Conservation (phyloP, 371 early-diverging fungal species). For the Mucor racemosus region DNA sequence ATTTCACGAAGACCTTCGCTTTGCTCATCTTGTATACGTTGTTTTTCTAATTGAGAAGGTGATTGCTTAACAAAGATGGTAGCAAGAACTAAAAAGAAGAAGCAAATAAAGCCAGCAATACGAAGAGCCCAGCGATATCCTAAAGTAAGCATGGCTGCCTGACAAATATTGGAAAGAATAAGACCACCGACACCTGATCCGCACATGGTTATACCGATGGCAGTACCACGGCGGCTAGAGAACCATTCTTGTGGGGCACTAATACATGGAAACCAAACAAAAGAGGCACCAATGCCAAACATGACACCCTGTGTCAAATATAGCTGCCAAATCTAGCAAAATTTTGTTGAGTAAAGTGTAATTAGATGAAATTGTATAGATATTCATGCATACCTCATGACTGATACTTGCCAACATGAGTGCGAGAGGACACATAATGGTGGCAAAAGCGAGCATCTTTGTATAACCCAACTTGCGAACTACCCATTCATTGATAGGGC, state of each 20-base stretch:
- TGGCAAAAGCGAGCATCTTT: conserved; percentile 54
- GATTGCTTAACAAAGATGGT: conserved; percentile 56
- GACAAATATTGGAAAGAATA: conserved; percentile 60
- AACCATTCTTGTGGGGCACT: conserved; percentile 78
- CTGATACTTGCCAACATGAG: conserved; percentile 67
- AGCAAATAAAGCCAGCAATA: conserved; percentile 58
- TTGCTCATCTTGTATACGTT: conserved; percentile 21
- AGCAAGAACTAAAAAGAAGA: conserved; percentile 51
- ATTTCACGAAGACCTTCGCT: conserved; percentile 26
- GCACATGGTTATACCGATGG: conserved; percentile 73
- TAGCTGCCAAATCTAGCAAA: conserved; percentile 62
- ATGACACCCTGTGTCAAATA: conserved; percentile 72
- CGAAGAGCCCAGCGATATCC: conserved; percentile 73
- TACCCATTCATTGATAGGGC: conserved; percentile 49
- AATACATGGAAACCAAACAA: conserved; percentile 73
- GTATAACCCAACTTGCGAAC: conserved; percentile 59
- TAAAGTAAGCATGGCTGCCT: conserved; percentile 51
- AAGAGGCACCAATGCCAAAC: conserved; percentile 71
- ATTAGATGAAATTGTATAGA: neutral
- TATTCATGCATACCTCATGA: conserved; percentile 31
- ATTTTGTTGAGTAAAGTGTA: too few species aligned
- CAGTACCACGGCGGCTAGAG: conserved; percentile 64
- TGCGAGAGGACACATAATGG: conserved; percentile 56
- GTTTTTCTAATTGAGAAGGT: conserved; percentile 27
- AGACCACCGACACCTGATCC: conserved; percentile 76